Conservation (phyloP, 768 basidiomycete genomes). For the Macrocybe gigantea region DNA sequence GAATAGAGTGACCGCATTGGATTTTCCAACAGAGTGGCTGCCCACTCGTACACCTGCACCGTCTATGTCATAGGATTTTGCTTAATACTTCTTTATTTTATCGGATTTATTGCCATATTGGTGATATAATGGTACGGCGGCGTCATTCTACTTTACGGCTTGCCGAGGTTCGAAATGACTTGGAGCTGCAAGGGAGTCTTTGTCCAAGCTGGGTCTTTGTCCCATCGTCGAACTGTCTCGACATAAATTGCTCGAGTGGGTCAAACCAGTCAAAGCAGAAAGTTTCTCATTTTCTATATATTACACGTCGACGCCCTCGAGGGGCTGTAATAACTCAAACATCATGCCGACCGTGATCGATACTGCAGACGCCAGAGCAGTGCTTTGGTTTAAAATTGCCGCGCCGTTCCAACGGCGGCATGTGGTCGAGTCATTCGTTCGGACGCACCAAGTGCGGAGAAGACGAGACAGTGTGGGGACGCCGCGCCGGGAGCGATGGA, state of each 20-base stretch:
- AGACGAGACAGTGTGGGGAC: neutral
- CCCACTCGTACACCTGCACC: constrained; percentile 22
- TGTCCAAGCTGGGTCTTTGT: no score
- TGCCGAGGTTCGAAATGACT: no score
- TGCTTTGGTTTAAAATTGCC: constrained; percentile 3
- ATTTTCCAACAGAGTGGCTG: constrained; percentile 87
- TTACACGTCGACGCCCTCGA: no score
- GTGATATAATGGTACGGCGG: no score
- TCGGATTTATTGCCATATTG: neutral
- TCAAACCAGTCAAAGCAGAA: no score
- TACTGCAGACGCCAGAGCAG: constrained; percentile 12
- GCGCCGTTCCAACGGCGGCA: neutral
- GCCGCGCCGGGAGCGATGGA: neutral
- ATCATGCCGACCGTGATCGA: constrained; percentile 2
- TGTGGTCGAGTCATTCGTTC: neutral
- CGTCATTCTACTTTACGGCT: no score
- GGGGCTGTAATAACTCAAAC: no score
- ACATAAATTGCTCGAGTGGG: no score
- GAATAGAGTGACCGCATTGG: constrained; percentile 58
- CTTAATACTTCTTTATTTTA: neutral
- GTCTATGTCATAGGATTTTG: neutral
- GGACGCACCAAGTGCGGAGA: neutral
- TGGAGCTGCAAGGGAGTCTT: no score
- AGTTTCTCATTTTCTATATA: no score
- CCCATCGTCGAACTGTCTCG: no score